Conservation (phyloP, 441 rosid species). For the Aquilaria agallochum region DNA sequence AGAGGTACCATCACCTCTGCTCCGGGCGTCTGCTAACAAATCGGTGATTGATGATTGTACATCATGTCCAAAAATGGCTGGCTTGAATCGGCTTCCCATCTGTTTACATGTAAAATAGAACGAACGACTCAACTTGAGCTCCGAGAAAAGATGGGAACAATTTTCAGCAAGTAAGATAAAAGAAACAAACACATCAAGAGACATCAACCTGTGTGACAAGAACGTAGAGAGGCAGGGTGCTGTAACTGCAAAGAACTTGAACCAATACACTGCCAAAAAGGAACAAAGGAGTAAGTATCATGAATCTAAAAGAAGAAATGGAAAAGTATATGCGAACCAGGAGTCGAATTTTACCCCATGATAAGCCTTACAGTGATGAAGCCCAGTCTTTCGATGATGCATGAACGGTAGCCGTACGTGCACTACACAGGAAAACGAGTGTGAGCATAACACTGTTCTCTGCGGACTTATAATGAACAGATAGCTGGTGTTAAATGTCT, state of each 20-base stretch:
- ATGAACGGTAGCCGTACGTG: conserved; percentile 76
- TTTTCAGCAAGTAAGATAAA: too few relatives aligned
- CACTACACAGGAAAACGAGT: conserved; percentile 23
- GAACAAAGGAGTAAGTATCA: not conserved
- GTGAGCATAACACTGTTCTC: not conserved
- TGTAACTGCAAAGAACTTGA: conserved; percentile 90
- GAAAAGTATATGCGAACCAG: not conserved
- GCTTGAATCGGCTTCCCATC: conserved; percentile 69
- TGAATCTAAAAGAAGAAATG: not conserved
- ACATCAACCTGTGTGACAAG: conserved; percentile 65
- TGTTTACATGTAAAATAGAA: conserved; percentile 9
- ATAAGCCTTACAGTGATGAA: conserved; percentile 66
- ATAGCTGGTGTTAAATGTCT: too few relatives aligned
- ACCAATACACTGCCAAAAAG: conserved; percentile 48
- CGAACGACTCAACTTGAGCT: not conserved
- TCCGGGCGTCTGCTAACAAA: conserved; percentile 24
- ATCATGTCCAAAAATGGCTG: conserved; percentile 31
- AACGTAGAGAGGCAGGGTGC: conserved; percentile 77
- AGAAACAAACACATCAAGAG: not conserved
- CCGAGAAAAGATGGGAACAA: not conserved
- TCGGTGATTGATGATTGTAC: conserved; percentile 15
- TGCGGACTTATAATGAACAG: not conserved
- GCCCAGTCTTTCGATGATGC: conserved; percentile 73
- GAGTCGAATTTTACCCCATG: conserved; percentile 51
- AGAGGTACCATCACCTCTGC: conserved; percentile 9